Base-by-base conservation (phyloP, 805 yeast species). In the Myxozyma neotropica region DNA sequence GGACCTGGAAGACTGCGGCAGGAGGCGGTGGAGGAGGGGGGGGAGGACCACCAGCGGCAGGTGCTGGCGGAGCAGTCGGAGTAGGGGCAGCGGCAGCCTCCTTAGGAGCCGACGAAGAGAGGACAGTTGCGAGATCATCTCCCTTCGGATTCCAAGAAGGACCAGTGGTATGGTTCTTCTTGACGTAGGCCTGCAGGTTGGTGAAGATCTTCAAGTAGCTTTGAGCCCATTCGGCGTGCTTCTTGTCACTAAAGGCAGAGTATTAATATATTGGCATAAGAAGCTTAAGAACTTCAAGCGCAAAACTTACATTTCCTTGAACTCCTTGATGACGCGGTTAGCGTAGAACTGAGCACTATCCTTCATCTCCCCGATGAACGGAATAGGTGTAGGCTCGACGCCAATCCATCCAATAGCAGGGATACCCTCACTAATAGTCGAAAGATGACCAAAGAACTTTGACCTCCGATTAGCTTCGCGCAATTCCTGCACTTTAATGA, bases 11-110 rank as follows among this genome's bases (percentile, higher is more conserved):
- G 38, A 87, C 77, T 57, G 85, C 76, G 8, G 95, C 85, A 27
- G 96, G 93, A 8, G 96, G 96, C 1, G 96, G 89, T 1, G 94
- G 93, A 2, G 96, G 96, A 1, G 96, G 96, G 1, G 97, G 97
- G 17, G 96, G 95, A 5, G 92, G 89, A 26, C 67, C 74, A 52
- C 67, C 75, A 24, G 65, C 70, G 6, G 75, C 70, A 23, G 75
- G 73, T 6, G 80, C 75, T 12, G 76, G 69, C 4, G 75, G 73
- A 7, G 80, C 75, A 13, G 76, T 68, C 4, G 76, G 67, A 29
- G 73, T 67, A 1, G 76, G 62, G 13, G 80, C 75, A 23, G 75
- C 61, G 27, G 74, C 73, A 7, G 80, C 75, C 15, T 75, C 69
- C 4, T 75, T 65, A 29, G 72, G 66, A 1, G 76, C 59, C 12